These are phyloP conservation scores for Emericellopsis atlantica DNA, from an alignment of 2,329 filamentous ascomycete species.

Conservation along the genomic window DNA sequence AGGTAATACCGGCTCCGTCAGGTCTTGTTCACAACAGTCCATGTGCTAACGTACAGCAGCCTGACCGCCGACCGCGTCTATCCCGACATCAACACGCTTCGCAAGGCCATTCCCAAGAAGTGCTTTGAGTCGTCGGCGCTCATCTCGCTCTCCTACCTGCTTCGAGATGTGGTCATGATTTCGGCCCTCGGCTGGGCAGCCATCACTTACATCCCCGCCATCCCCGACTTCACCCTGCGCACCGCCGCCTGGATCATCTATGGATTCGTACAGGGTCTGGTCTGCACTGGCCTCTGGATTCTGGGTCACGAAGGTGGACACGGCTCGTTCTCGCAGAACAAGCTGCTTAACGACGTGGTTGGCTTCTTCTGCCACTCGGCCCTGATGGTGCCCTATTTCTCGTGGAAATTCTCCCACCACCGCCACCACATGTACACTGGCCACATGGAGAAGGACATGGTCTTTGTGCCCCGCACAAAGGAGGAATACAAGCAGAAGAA, in stretches of 20 bases:
- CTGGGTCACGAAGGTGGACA: conserved; percentile 62
- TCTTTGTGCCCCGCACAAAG: conserved; percentile 42
- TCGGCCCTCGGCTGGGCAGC: conserved; percentile 34
- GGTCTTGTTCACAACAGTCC: background rate
- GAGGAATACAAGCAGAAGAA: conserved; percentile 18
- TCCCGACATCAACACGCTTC: conserved; percentile 34
- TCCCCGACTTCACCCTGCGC: conserved; percentile 30
- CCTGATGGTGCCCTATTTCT: conserved; percentile 58
- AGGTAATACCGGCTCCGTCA: background rate
- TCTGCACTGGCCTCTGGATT: conserved; percentile 59
- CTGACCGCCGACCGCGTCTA: conserved; percentile 10
- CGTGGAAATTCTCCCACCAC: conserved; percentile 59
- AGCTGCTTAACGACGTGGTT: conserved; percentile 43
- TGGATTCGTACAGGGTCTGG: conserved; percentile 50
- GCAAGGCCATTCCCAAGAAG: conserved; percentile 43
- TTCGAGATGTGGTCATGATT: conserved; percentile 40
- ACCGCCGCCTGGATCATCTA: conserved; percentile 42
- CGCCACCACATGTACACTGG: conserved; percentile 58
- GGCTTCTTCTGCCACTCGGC: conserved; percentile 55
- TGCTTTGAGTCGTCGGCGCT: conserved; percentile 45
- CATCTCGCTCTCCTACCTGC: conserved; percentile 41
- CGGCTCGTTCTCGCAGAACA: conserved; percentile 49
- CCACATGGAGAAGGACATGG: conserved; percentile 56
- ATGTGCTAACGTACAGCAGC: background rate
- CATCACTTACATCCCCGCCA: conserved; percentile 37